Evolutionary conservation across 768 basidiomycete genomes (phyloP), one percentile per base, ranked within the genome.

Genomic region (Podaxis sp.): DNA sequence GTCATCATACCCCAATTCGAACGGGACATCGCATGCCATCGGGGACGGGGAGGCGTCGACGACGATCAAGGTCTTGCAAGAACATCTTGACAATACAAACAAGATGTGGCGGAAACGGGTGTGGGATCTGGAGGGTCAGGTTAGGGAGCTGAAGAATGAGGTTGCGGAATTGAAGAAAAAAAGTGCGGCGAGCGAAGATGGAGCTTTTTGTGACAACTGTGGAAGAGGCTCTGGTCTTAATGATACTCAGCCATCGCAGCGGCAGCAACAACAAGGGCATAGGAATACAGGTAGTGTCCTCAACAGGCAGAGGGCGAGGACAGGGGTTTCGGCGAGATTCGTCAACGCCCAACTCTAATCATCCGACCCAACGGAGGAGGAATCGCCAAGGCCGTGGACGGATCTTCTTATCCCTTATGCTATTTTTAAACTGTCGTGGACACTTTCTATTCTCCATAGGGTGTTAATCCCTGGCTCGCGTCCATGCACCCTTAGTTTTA

Each of bases 121-220:
- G 54, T 85, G 82, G 86, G 90, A 91, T 67, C 74, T 93, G 54
- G 89, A 89, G 67, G 81, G 82, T 11, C 88, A 89, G 68, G 81
- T 93, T 48, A 82, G 82, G 51, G 86, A 88, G 68, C 74, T 93
- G 60, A 86, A 88, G 63, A 77, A 81, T 18, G 88, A 92, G 69
- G 69, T 93, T 36, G 85, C 87, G 36, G 81, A 78, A 25, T 72
- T 86, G 44, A 83, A 68, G 55, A 59, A 54, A 16, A 64, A 55
- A 32, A 37, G 64, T 9, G 7, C 79, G 50, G 69, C 65, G 14
- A 62, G 63, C 11, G 69, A 65, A 5, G 74, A 75, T 51, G 69
- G 67, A 23, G 68, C 68, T 9, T 82, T 81, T 59, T 93, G 90
- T 69, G 75, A 80, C 3, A 68, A 73, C 40, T 91, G 91, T 67